Percentiles rank a stretch among this genome's conserved stretches.
Conservation (phyloP, 2,329 filamentous ascomycete species). For the Colletotrichum truncatum region DNA sequence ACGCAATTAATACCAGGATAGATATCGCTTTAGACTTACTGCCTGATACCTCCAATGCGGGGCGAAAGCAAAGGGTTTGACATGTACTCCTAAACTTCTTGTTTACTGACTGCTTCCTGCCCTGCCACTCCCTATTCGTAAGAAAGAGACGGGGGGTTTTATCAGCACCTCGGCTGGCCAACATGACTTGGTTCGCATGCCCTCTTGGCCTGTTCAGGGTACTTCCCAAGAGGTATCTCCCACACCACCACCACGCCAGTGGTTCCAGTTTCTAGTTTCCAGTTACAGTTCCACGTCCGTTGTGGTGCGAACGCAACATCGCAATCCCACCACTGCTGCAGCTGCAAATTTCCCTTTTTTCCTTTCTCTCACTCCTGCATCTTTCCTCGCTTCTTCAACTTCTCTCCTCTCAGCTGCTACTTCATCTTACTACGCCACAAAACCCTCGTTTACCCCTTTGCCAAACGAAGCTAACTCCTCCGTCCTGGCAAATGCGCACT, state of each 20-base stretch:
- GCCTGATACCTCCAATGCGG: no score
- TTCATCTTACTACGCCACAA: not conserved
- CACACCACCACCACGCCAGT: constrained; percentile 17
- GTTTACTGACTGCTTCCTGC: no score
- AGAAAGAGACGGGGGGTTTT: no score
- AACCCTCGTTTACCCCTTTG: constrained; percentile 17
- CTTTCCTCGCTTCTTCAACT: not conserved
- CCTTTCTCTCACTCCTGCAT: not conserved
- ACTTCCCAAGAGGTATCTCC: constrained; percentile 4
- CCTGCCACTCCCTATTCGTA: no score
- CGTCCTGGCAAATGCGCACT: constrained; percentile 4
- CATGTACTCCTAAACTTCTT: no score
- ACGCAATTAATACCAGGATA: no score
- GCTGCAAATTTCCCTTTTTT: constrained; percentile 13
- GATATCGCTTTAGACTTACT: no score
- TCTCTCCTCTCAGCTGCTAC: not conserved
- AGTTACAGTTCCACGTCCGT: constrained; percentile 29
- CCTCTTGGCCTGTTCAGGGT: no score
- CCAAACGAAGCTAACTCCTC: not conserved
- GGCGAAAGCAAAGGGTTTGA: no score
- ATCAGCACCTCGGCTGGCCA: no score
- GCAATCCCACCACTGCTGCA: constrained; percentile 19
- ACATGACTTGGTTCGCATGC: no score
- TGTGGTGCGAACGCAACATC: constrained; percentile 22
- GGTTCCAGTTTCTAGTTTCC: constrained; percentile 23